Evolutionary conservation across 148 eudicot species (phyloP).

Genomic region (Vaccinium myrtillus): DNA sequence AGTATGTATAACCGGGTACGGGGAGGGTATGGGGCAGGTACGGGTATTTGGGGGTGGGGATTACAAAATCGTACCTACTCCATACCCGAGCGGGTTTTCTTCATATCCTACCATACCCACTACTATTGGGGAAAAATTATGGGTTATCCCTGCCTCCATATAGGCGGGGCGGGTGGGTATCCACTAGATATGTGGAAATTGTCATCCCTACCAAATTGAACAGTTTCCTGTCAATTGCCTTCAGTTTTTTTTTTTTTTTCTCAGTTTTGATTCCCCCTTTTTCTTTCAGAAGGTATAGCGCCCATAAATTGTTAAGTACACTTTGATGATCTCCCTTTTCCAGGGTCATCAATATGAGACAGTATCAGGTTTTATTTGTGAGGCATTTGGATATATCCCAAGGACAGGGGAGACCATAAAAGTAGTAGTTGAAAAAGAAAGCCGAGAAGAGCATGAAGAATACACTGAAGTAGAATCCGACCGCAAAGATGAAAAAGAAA

Average conservation of each 20-base stretch:
- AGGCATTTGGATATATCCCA: conserved; percentile 95
- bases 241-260: not conserved
- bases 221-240: not conserved
- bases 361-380: conserved; percentile 93
- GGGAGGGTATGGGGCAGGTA: too few species aligned
- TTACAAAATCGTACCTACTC: too few species aligned
- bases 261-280: not conserved
- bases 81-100: too few species aligned
- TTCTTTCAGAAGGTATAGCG: not conserved
- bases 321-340: conserved; percentile 1
- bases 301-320: not conserved
- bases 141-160: too few species aligned
- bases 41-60: too few species aligned
- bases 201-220: not conserved
- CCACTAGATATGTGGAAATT: too few species aligned
- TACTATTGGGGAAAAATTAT: too few species aligned
- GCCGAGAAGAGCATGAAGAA: conserved; percentile 54
- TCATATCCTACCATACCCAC: too few species aligned
- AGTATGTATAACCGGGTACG: too few species aligned
- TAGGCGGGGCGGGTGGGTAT: too few species aligned
- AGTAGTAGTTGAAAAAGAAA: conserved; percentile 74
- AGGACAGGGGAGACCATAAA: conserved; percentile 89
- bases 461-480: conserved; percentile 59
- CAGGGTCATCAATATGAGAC: conserved; percentile 97
- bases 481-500: conserved; percentile 53